Conservation (phyloP, 129 eudicot species). For the Ambrosia trifida region DNA sequence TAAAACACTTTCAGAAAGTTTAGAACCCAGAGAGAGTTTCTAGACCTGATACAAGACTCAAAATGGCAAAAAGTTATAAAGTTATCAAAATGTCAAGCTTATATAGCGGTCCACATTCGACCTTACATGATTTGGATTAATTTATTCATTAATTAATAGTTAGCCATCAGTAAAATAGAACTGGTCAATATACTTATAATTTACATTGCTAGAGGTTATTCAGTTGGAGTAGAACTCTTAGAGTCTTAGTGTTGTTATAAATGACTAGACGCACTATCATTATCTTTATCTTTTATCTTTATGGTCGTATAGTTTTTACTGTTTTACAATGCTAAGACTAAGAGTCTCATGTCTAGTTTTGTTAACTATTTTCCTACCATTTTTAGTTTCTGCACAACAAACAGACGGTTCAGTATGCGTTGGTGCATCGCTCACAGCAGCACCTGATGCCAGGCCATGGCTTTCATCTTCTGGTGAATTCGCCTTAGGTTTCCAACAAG, state of each 20-base stretch:
- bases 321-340: conserved; percentile 4
- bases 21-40: no score
- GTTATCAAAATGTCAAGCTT: no score
- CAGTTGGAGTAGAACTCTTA: background rate
- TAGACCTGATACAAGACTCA: no score
- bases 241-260: background rate
- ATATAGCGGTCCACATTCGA: no score
- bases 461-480: no score
- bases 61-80: no score
- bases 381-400: conserved; percentile 3
- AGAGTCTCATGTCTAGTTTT: background rate
- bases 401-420: background rate
- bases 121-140: no score
- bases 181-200: background rate
- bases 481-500: no score
- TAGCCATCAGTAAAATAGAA: background rate
- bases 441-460: no score
- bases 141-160: background rate
- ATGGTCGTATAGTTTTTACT: background rate
- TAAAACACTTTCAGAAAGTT: no score
- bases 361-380: background rate
- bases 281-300: no score
- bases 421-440: no score
- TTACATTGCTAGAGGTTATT: background rate
- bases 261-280: background rate